These are phyloP conservation scores for Pseudogymnoascus sp. DNA, from an alignment of 2,329 filamentous ascomycete genomes.

Conservation along the genomic window DNA sequence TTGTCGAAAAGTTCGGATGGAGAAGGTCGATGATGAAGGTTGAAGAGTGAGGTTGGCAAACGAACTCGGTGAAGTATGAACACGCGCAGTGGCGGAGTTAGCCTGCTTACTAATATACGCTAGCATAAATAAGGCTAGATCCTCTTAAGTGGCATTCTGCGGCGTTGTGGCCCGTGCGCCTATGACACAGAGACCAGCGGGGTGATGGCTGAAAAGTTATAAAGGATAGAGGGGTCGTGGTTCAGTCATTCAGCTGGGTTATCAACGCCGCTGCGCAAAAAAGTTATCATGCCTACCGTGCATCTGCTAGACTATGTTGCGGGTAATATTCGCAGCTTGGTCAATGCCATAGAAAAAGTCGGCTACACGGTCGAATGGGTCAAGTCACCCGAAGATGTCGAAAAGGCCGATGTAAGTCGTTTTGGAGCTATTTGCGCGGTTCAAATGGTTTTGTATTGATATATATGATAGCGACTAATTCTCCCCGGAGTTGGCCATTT, in stretches of 20 bases:
- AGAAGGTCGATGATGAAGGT: slow-evolving; percentile 1
- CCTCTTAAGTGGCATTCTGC: not conserved
- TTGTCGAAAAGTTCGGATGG: slow-evolving; percentile 1
- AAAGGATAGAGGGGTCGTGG: slow-evolving; percentile 3
- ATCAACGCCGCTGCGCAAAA: not conserved
- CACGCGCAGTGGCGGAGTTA: not conserved
- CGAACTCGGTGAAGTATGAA: slow-evolving; percentile 1
- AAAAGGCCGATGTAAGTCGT: slow-evolving; percentile 66
- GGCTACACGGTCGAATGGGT: slow-evolving; percentile 94
- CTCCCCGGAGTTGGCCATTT: slow-evolving; percentile 96
- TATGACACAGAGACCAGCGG: not conserved
- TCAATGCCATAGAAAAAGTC: slow-evolving; percentile 94
- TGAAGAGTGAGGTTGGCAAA: not conserved
- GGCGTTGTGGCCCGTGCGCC: not conserved
- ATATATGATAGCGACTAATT: slow-evolving; percentile 65
- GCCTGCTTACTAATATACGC: not conserved
- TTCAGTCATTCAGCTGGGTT: slow-evolving; percentile 1
- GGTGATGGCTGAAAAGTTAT: slow-evolving; percentile 3
- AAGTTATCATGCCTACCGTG: slow-evolving; percentile 59
- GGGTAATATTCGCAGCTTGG: slow-evolving; percentile 89
- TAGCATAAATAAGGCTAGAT: not conserved
- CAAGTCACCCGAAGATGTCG: slow-evolving; percentile 71
- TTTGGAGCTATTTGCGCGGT: not conserved
- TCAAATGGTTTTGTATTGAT: slow-evolving; percentile 8
- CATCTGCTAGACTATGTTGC: slow-evolving; percentile 84